phyloP scores from a whole-genome alignment of 2,329 filamentous ascomycete species.

The Ceratocystis diversiconidia region DNA sequence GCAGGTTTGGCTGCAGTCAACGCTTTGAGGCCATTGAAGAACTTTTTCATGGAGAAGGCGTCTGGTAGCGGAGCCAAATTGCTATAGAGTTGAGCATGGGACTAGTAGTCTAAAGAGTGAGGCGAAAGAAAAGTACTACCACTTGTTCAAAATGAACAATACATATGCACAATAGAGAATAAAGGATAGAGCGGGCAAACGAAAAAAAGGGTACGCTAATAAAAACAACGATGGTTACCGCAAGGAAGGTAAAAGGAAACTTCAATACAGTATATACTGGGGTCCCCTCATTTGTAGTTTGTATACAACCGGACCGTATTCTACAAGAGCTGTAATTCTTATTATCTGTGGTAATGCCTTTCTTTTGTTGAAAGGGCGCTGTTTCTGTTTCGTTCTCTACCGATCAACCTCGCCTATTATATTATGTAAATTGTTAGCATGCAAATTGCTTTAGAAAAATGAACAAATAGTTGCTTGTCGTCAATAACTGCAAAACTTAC shows the following conservation, averaged over 20 bases:
- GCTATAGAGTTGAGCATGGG: conserved; percentile 21
- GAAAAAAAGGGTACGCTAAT: neutral
- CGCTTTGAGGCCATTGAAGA: conserved; percentile 59
- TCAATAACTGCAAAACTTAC: conserved; percentile 33
- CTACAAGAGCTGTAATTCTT: conserved; percentile 12
- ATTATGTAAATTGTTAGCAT: neutral
- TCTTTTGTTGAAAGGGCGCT: conserved; percentile 15
- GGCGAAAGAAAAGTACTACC: conserved; percentile 1
- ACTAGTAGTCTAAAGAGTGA: neutral
- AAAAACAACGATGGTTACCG: neutral
- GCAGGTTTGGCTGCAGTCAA: conserved; percentile 66
- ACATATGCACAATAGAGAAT: neutral
- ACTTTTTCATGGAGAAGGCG: conserved; percentile 67
- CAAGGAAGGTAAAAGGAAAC: conserved; percentile 15
- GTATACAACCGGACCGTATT: conserved; percentile 20
- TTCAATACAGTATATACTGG: conserved; percentile 22
- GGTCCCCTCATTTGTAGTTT: conserved; percentile 19
- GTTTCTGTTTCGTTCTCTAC: conserved; percentile 26
- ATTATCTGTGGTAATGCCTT: conserved; percentile 18
- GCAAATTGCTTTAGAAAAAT: conserved; percentile 24
- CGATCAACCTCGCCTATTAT: conserved; percentile 45
- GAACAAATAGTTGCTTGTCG: no score
- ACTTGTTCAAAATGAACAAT: neutral
- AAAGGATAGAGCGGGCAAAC: neutral
- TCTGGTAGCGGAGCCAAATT: conserved; percentile 40